phyloP scores from a whole-genome alignment of 2,329 filamentous ascomycete species.

The Gnomoniopsis sp. region DNA sequence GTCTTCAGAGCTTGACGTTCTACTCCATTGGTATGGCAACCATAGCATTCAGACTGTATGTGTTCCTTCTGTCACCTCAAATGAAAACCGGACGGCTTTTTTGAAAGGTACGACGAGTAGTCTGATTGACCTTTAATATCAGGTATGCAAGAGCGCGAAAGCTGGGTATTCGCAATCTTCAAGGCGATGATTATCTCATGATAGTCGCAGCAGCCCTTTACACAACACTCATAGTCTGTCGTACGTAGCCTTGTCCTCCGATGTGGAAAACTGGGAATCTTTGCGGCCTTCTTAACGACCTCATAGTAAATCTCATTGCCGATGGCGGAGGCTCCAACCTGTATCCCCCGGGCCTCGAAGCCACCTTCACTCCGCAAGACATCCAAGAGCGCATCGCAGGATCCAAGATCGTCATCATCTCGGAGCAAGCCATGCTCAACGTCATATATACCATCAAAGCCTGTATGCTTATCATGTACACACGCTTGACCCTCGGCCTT shows the following conservation, averaged over 20 bases:
- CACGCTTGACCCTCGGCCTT: slow-evolving; percentile 37
- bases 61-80: background rate
- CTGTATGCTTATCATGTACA: slow-evolving; percentile 26
- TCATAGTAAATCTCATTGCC: slow-evolving; percentile 34
- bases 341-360: slow-evolving; percentile 32
- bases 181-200: slow-evolving; percentile 7
- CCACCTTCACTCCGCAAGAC: slow-evolving; percentile 32
- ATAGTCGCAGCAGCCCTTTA: slow-evolving; percentile 24
- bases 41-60: slow-evolving; percentile 3
- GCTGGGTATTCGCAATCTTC: background rate
- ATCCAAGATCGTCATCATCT: slow-evolving; percentile 40
- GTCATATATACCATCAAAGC: slow-evolving; percentile 25
- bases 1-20: slow-evolving; percentile 7
- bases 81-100: background rate
- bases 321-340: slow-evolving; percentile 40
- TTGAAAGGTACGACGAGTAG: background rate
- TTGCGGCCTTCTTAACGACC: background rate
- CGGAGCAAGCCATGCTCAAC: slow-evolving; percentile 37
- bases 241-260: background rate
- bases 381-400: slow-evolving; percentile 39
- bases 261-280: background rate
- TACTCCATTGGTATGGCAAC: slow-evolving; percentile 4
- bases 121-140: background rate
- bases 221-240: slow-evolving; percentile 35
- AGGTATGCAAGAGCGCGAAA: background rate